Evolutionary conservation across 306 rosid genomes (phyloP), one percentile per base, ranked within the genome.

Genomic region (Medicago lupulina): DNA sequence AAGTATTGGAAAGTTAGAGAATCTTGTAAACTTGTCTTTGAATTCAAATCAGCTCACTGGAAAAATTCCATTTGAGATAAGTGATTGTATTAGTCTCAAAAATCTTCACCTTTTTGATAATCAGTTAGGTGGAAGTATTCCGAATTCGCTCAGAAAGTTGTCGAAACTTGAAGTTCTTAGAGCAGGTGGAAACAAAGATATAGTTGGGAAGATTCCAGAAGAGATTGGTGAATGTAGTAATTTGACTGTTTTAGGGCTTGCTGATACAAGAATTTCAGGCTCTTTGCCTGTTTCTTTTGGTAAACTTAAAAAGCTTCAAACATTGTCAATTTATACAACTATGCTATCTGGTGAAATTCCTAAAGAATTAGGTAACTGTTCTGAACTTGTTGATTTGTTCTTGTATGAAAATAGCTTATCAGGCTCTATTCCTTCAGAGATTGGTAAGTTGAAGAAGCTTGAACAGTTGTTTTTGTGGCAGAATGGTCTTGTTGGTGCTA

Each of bases 311-410:
- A 90, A 80, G 83, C 96, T 95, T 83, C 90, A 85, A 63, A 90
- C 90, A 14, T 59, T 95, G 84, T 92, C 97, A 8, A 87, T 95
- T 40, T 95, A 95, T 75, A 95, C 97, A 23, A 89, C 98, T 7
- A 92, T 92, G 98, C 28, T 92, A 51, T 92, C 97, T 43, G 96
- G 97, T 63, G 98, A 90, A 51, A 95, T 95, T 50, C 98, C 98
- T n/a, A 53, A 83, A 0, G 97, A 89, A 74, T 68, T 92, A 85
- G 97, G 98, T 84, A 87, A 90, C 79, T 95, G 97, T 78, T 90
- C 97, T 73, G 97, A 90, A 76, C 96, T 95, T 67, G 88, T 89
- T 6, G 84, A 88, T 78, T 80, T 96, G 83, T 96, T 86, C 66
- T 86, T 96, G 4, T 96, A 92, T 61, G 98, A 96, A 70, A 96